Conservation (phyloP, 805 yeast species). For the Torulaspora quercuum region DNA sequence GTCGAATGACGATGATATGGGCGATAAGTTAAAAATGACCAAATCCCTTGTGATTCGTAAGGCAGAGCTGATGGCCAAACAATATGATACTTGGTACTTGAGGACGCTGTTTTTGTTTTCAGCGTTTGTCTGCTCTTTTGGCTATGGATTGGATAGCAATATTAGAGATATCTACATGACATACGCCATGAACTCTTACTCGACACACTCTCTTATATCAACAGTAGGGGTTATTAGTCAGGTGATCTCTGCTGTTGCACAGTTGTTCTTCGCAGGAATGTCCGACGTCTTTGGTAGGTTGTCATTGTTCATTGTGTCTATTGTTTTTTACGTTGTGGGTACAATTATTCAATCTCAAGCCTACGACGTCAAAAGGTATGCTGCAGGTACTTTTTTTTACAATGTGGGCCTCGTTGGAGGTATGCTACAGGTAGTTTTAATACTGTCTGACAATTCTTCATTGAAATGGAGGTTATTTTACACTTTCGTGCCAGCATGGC, state of each 20-base stretch:
- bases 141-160: conserved; percentile 55
- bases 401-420: conserved; percentile 55
- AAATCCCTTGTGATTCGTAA: conserved; percentile 46
- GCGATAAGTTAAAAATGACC: conserved; percentile 21
- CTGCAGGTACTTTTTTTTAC: conserved; percentile 52
- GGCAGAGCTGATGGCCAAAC: conserved; percentile 47
- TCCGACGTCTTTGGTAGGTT: conserved; percentile 56
- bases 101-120: conserved; percentile 40
- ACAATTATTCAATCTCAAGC: conserved; percentile 56
- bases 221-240: conserved; percentile 51
- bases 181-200: conserved; percentile 50
- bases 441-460: conserved; percentile 59
- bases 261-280: conserved; percentile 52
- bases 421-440: conserved; percentile 50
- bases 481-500: conserved; percentile 60
- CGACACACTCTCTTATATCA: conserved; percentile 48
- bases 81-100: conserved; percentile 35
- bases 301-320: conserved; percentile 43
- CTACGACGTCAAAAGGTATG: conserved; percentile 46
- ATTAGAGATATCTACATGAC: conserved; percentile 43
- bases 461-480: conserved; percentile 62
- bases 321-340: conserved; percentile 51
- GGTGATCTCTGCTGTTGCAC: conserved; percentile 59
- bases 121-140: conserved; percentile 47
- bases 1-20: not conserved